These are phyloP conservation scores for Fusarium sp. DNA, from an alignment of 2,329 filamentous ascomycete species.

Conservation along the genomic window DNA sequence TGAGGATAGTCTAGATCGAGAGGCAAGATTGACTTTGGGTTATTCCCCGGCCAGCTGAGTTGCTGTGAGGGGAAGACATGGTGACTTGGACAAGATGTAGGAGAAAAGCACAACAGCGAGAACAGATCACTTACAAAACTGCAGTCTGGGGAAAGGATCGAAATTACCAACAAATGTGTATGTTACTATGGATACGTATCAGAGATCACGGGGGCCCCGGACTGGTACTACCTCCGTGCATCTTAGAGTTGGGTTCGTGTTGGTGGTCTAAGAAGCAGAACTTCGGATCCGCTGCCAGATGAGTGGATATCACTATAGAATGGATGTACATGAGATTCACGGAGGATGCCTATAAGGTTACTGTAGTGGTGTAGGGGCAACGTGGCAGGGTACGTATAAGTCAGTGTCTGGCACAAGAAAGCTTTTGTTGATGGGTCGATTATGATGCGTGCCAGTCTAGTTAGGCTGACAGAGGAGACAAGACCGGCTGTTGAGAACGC, in stretches of 20 bases:
- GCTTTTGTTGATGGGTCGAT: constrained; percentile 17
- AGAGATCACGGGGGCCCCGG: constrained; percentile 29
- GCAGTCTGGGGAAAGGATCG: constrained; percentile 21
- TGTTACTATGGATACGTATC: constrained; percentile 1
- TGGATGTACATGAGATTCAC: neutral
- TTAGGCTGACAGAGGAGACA: neutral
- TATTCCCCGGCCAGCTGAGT: constrained; percentile 24
- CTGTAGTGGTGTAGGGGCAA: neutral
- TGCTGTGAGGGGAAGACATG: constrained; percentile 17
- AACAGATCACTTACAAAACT: constrained; percentile 1
- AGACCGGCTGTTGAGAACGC: neutral
- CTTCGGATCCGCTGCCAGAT: constrained; percentile 37
- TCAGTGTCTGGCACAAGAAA: neutral
- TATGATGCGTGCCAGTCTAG: constrained; percentile 2
- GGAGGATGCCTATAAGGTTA: neutral
- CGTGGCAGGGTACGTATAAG: constrained; percentile 12
- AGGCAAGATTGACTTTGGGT: neutral
- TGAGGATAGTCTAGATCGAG: neutral
- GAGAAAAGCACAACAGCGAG: neutral
- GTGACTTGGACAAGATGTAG: neutral
- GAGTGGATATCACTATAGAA: neutral
- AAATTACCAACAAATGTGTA: neutral
- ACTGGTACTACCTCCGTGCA: constrained; percentile 7
- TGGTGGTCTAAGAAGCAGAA: constrained; percentile 23
- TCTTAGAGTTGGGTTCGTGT: constrained; percentile 9